These are phyloP conservation scores for Arabidopsis hybrid DNA, from an alignment of 441 rosid species.

Conservation along the genomic window DNA sequence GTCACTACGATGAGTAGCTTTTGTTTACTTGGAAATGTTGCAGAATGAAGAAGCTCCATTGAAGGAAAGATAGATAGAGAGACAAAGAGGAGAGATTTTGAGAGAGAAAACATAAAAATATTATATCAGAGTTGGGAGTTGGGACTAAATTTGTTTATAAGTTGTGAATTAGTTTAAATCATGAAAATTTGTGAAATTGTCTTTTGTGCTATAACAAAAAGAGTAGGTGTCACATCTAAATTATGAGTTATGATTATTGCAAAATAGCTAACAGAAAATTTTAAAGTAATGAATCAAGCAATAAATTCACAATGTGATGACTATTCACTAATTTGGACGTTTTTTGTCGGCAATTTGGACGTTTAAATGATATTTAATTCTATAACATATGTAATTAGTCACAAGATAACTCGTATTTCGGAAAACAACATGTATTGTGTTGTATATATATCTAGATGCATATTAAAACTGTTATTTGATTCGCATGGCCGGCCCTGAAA, in stretches of 20 bases:
- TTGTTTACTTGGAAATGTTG: conserved; percentile 45
- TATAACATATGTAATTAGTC: background rate
- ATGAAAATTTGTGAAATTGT: conserved; percentile 18
- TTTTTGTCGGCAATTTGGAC: conserved; percentile 40
- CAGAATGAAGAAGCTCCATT: conserved; percentile 45
- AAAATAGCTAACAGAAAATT: conserved; percentile 5
- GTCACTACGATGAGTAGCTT: conserved; percentile 49
- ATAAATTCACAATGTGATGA: conserved; percentile 21
- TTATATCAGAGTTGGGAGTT: conserved; percentile 28
- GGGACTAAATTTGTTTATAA: conserved; percentile 25
- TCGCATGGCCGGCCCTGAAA: too few species aligned
- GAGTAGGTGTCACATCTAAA: conserved; percentile 41
- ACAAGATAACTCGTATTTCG: background rate
- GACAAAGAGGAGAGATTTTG: background rate
- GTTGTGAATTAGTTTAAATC: conserved; percentile 26
- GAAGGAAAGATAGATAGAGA: conserved; percentile 24
- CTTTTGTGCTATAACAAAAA: conserved; percentile 1
- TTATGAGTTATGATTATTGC: conserved; percentile 35
- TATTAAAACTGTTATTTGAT: too few species aligned
- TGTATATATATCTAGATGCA: too few species aligned
- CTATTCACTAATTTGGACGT: conserved; percentile 34
- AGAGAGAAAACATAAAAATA: background rate
- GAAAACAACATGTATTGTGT: background rate
- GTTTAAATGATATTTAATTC: conserved; percentile 10
- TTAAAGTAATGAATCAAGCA: conserved; percentile 11